Conservation (phyloP, 805 yeast species). For the Saturnispora silvae region DNA sequence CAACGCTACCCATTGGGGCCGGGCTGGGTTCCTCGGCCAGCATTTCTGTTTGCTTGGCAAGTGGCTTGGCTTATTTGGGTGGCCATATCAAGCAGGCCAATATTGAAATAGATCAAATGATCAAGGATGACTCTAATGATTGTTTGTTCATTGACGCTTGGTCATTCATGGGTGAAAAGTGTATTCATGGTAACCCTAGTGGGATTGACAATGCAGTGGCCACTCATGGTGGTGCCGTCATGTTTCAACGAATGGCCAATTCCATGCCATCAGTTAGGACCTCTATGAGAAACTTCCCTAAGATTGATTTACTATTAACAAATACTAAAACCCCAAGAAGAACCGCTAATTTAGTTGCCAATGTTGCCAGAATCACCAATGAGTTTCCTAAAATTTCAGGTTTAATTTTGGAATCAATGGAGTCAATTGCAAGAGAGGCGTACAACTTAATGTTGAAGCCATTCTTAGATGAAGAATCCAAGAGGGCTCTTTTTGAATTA, state of each 20-base stretch:
- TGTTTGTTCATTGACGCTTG: conserved; percentile 65
- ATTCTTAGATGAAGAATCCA: conserved; percentile 32
- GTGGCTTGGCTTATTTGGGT: conserved; percentile 59
- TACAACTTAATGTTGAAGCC: conserved; percentile 51
- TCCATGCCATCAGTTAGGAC: conserved; percentile 55
- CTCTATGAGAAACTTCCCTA: conserved; percentile 63
- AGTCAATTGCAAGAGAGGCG: conserved; percentile 61
- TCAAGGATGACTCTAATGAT: conserved; percentile 28
- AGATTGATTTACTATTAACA: conserved; percentile 62
- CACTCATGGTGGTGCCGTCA: conserved; percentile 90
- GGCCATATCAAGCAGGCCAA: conserved; percentile 38
- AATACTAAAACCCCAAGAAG: conserved; percentile 83
- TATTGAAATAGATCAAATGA: conserved; percentile 26
- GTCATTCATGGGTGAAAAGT: conserved; percentile 90
- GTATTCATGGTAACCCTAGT: conserved; percentile 93
- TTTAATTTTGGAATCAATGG: conserved; percentile 68
- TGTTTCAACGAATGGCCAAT: conserved; percentile 58
- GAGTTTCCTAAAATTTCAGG: conserved; percentile 45
- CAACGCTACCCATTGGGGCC: conserved; percentile 91
- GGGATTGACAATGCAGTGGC: conserved; percentile 97
- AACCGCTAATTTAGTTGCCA: conserved; percentile 73
- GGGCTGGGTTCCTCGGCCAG: conserved; percentile 95
- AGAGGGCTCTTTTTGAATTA: conserved; percentile 43
- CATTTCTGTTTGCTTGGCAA: conserved; percentile 69
- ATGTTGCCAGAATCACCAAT: conserved; percentile 48